These are phyloP conservation scores for Areca catechu DNA, from an alignment of 176 grass and related monocot genomes.

Conservation along the genomic window DNA sequence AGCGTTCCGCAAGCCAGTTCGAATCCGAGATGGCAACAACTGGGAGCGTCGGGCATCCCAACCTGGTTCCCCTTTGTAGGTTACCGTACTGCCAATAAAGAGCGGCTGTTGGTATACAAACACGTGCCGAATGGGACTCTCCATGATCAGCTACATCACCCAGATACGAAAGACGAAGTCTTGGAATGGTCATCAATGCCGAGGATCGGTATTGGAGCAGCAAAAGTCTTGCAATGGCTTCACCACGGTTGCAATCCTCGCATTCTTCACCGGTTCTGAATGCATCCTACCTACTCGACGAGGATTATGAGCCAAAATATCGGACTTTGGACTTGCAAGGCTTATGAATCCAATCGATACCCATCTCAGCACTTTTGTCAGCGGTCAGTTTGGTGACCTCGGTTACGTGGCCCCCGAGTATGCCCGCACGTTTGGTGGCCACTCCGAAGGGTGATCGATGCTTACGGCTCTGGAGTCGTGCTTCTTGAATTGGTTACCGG, in stretches of 20 bases:
- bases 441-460: slow-evolving; percentile 79
- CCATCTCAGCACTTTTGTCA: slow-evolving; percentile 84
- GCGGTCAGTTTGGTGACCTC: slow-evolving; percentile 88
- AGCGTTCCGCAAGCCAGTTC: slow-evolving; percentile 70
- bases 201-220: slow-evolving; percentile 75
- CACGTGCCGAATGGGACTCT: slow-evolving; percentile 63
- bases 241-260: slow-evolving; percentile 89
- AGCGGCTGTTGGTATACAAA: slow-evolving; percentile 84
- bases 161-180: slow-evolving; percentile 17
- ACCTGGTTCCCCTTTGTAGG: slow-evolving; percentile 83
- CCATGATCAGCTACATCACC: slow-evolving; percentile 52
- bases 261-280: slow-evolving; percentile 86
- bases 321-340: slow-evolving; percentile 91
- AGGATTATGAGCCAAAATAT: slow-evolving; percentile 74
- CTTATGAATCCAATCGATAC: slow-evolving; percentile 97
- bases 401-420: slow-evolving; percentile 94
- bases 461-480: slow-evolving; percentile 82
- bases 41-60: slow-evolving; percentile 60
- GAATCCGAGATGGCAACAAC: slow-evolving; percentile 77
- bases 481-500: slow-evolving; percentile 83
- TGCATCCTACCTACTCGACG: slow-evolving; percentile 86
- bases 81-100: slow-evolving; percentile 78
- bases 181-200: slow-evolving; percentile 65
- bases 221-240: slow-evolving; percentile 77
- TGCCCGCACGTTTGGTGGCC: slow-evolving; percentile 66